These are phyloP conservation scores for Tympanopsis confertula DNA, from an alignment of 2,329 filamentous ascomycete genomes.

Conservation along the genomic window DNA sequence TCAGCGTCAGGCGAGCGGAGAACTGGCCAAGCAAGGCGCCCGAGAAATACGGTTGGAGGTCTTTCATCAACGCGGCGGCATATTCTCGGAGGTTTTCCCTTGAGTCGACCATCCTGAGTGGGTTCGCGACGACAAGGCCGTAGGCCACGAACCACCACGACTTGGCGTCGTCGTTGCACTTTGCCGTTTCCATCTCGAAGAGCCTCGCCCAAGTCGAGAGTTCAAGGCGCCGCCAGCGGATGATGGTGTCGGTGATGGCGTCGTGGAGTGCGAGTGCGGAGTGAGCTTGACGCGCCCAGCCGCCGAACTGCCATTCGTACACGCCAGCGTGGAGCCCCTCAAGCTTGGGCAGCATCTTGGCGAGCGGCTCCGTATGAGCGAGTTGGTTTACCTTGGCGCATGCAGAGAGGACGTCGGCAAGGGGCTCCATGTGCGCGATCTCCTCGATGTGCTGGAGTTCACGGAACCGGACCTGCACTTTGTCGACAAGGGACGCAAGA, in stretches of 20 bases:
- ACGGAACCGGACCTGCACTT: slow-evolving; percentile 60
- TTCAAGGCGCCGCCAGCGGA: slow-evolving; percentile 83
- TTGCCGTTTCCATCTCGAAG: slow-evolving; percentile 71
- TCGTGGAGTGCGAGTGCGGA: slow-evolving; percentile 62
- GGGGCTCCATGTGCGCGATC: slow-evolving; percentile 61
- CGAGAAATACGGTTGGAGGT: slow-evolving; percentile 67
- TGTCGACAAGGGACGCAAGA: slow-evolving; percentile 57
- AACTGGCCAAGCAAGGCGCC: slow-evolving; percentile 76
- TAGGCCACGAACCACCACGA: slow-evolving; percentile 97
- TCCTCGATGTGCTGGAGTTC: slow-evolving; percentile 57
- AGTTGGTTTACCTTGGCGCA: slow-evolving; percentile 69
- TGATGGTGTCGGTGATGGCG: slow-evolving; percentile 66
- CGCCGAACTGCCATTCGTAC: slow-evolving; percentile 82
- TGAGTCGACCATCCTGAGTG: slow-evolving; percentile 51
- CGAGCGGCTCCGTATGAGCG: slow-evolving; percentile 70
- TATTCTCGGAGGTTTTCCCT: slow-evolving; percentile 50
- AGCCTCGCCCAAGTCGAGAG: slow-evolving; percentile 83
- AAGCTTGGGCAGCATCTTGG: slow-evolving; percentile 72
- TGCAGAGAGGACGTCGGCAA: slow-evolving; percentile 65
- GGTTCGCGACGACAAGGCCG: slow-evolving; percentile 71
- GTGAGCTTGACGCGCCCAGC: slow-evolving; percentile 73
- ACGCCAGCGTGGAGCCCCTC: slow-evolving; percentile 78
- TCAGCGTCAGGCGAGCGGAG: slow-evolving; percentile 56
- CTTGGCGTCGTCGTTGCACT: slow-evolving; percentile 65
- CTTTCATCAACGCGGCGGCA: slow-evolving; percentile 56